Evolutionary conservation across 2,329 filamentous ascomycete genomes (phyloP), one percentile per base, ranked within the genome.

Genomic region (Fusarium chuoi): DNA sequence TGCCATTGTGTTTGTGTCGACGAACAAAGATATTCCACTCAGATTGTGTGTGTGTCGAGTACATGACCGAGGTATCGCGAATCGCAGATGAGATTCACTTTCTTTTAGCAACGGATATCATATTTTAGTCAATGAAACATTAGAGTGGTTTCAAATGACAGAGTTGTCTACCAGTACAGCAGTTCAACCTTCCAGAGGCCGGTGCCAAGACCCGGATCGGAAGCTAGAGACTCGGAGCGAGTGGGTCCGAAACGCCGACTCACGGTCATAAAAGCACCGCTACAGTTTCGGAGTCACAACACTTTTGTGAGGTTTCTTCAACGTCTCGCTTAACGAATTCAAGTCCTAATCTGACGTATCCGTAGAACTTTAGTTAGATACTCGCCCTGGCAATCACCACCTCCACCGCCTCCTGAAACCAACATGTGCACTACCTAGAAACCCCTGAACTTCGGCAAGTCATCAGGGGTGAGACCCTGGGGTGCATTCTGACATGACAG

Each of bases 361-460:
- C 22, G 15, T 38, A 15, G n/a, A 64, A 42, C 56, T 45, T 54
- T 35, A 48, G 48, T 51, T 69, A 30, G 49, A 17, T 35, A 38
- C 52, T 69, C 45, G 46, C 30, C 70, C 70, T 73, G 46, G 36
- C 55, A 56, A 70, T 73, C 60, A 54, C 44, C 39, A 56, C 59
- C 54, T 70, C 70, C 60, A 73, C 70, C 65, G 65, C 42, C 26
- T 65, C 70, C 70, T 73, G 70, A 73, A 73, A 73, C 70, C 51
- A 55, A 42, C 35, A 48, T 59, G 35, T 39, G 48, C 44, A 59
- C 49, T 33, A 49, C 46, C 28, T 28, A 52, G 39, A 44, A 41
- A 52, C 67, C 68, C 68, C 68, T 70, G 68, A 35, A 33, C 42
- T 35, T 30, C 42, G n/a, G 28, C 44, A 30, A 44, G 42, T 54